phyloP scores from a whole-genome alignment of 73 alveolate genomes.

The Stentor roeselii region DNA sequence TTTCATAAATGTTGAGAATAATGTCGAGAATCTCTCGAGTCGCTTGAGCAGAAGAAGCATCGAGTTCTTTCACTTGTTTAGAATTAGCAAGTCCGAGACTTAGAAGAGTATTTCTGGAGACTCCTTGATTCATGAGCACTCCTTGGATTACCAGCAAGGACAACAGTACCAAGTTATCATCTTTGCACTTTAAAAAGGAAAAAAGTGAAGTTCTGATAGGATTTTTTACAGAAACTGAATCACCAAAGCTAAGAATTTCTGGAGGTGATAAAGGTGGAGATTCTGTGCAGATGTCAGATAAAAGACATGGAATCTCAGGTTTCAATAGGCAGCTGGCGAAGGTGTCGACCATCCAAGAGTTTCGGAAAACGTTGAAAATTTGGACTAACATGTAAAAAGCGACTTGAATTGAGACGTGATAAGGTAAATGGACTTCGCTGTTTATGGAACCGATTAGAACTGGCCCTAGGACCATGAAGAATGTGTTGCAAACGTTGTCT shows the following conservation, averaged over 20 bases:
- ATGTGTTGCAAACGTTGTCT: not conserved
- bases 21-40: not conserved
- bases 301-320: not conserved
- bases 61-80: not conserved
- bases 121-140: not conserved
- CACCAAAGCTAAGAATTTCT: not conserved
- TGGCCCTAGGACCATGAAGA: not conserved
- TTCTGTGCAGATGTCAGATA: not conserved
- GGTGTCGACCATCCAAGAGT: not conserved
- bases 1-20: not conserved
- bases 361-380: not conserved
- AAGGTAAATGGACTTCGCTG: not conserved
- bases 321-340: not conserved
- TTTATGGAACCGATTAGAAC: not conserved
- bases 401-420: conserved; percentile 2
- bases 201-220: not conserved
- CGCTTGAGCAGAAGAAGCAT: not conserved
- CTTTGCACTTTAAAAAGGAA: conserved; percentile 13
- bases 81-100: not conserved
- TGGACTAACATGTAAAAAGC: conserved; percentile 1
- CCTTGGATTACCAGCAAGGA: not conserved
- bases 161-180: conserved; percentile 1
- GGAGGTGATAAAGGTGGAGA: conserved; percentile 19
- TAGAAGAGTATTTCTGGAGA: not conserved
- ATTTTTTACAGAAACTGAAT: not conserved